These are phyloP conservation scores for Scleroderma bovista DNA, from an alignment of 768 basidiomycete species.

Conservation along the genomic window DNA sequence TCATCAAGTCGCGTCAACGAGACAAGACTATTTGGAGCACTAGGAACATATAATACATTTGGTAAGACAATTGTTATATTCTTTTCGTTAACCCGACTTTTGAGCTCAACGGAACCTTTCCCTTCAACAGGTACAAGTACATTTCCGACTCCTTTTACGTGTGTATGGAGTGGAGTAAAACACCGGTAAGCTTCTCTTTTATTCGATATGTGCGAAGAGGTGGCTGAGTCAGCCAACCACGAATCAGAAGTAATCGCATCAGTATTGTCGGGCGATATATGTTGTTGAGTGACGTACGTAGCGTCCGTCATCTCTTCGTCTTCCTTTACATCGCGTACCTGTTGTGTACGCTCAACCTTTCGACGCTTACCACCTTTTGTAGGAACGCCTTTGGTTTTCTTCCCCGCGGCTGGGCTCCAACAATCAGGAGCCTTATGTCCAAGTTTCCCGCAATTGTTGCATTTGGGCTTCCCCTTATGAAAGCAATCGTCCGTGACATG, in stretches of 20 bases:
- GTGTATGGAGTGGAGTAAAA: background rate
- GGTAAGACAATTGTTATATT: background rate
- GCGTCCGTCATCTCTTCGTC: background rate
- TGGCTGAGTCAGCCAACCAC: constrained; percentile 1
- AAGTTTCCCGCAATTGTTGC: background rate
- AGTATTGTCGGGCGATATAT: no score
- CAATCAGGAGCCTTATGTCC: background rate
- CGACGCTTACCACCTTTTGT: background rate
- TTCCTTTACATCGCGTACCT: background rate
- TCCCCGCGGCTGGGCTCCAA: background rate
- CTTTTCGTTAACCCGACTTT: background rate
- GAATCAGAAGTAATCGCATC: background rate
- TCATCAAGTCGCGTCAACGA: no score
- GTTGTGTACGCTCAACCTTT: background rate
- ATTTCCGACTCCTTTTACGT: background rate
- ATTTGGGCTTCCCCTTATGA: constrained; percentile 1
- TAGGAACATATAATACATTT: background rate
- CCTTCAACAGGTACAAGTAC: background rate
- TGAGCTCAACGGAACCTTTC: background rate
- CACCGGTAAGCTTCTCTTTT: background rate
- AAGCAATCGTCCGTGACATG: background rate
- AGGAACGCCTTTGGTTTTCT: background rate
- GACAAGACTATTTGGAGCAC: no score
- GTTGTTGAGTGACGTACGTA: background rate
- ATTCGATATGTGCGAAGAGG: no score